Conservation (phyloP, 2,329 filamentous ascomycete genomes). For the Fusarium avenaceum region DNA sequence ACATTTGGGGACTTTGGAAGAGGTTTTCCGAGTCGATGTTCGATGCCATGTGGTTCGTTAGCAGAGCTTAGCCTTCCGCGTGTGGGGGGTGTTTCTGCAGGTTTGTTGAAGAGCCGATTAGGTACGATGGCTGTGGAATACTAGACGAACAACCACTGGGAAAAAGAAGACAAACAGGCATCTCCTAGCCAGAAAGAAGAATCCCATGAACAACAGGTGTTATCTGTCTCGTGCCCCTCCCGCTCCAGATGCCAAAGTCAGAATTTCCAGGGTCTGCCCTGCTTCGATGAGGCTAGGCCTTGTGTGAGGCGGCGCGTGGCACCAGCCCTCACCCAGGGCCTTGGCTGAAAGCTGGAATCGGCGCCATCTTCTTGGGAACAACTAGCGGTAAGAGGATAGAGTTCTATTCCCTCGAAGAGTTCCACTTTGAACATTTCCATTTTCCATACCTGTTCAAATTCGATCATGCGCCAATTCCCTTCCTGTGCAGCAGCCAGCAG, state of each 20-base stretch:
- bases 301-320: constrained; percentile 35
- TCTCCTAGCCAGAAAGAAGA: constrained; percentile 16
- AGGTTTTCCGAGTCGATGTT: constrained; percentile 5
- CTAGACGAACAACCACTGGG: constrained; percentile 8
- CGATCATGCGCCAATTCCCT: constrained; percentile 12
- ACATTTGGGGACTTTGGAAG: constrained; percentile 17
- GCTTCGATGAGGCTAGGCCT: constrained; percentile 34
- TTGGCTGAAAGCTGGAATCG: constrained; percentile 33
- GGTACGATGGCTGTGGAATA: constrained; percentile 6
- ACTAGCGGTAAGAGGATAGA: constrained; percentile 47
- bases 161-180: neutral
- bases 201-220: constrained; percentile 13
- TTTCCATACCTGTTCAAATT: constrained; percentile 7
- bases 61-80: constrained; percentile 8
- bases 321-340: constrained; percentile 26
- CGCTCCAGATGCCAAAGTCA: constrained; percentile 26
- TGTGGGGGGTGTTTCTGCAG: constrained; percentile 12
- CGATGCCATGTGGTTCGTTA: constrained; percentile 18
- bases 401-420: constrained; percentile 24
- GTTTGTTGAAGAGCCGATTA: constrained; percentile 17
- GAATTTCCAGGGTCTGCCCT: constrained; percentile 40
- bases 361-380: constrained; percentile 39
- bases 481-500: neutral
- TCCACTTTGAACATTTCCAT: constrained; percentile 25
- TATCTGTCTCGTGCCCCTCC: constrained; percentile 36